These are phyloP conservation scores for Pythium myriotylum DNA, from an alignment of 352 stramenopile genomes.

Conservation along the genomic window DNA sequence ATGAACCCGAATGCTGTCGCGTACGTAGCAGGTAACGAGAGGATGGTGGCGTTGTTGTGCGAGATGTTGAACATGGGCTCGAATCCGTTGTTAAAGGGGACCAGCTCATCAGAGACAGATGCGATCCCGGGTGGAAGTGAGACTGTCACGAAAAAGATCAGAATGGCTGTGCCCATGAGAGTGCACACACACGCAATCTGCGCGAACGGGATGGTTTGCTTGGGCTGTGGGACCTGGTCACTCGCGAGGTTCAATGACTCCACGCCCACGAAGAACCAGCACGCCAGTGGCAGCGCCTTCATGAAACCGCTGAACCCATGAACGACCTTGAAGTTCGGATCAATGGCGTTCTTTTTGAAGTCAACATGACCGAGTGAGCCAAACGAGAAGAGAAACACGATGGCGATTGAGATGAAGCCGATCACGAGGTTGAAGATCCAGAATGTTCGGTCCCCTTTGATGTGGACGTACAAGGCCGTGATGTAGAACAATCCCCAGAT, in stretches of 20 bases:
- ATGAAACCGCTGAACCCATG: conserved; percentile 23
- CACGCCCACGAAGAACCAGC: conserved; percentile 28
- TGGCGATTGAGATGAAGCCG: not conserved
- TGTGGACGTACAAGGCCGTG: conserved; percentile 18
- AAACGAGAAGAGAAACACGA: conserved; percentile 18
- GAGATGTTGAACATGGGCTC: conserved; percentile 20
- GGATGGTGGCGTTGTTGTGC: conserved; percentile 9
- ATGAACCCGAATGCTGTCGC: conserved; percentile 38
- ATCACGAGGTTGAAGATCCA: conserved; percentile 40
- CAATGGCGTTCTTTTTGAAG: conserved; percentile 9
- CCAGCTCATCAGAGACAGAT: not conserved
- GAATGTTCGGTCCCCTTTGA: conserved; percentile 27
- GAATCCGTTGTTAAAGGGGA: conserved; percentile 21
- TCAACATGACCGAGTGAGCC: conserved; percentile 12
- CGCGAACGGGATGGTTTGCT: conserved; percentile 38
- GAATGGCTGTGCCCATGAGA: conserved; percentile 12
- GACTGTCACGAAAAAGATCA: conserved; percentile 33
- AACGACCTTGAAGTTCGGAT: conserved; percentile 1
- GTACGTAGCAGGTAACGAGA: conserved; percentile 38
- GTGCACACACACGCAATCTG: conserved; percentile 41
- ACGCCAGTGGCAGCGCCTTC: conserved; percentile 35
- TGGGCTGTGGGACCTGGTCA: conserved; percentile 40
- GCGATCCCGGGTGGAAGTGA: conserved; percentile 23
- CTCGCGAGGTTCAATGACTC: conserved; percentile 22
- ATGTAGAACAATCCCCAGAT: conserved; percentile 19